These are phyloP conservation scores for Candida saitoana DNA, from an alignment of 805 yeast genomes.

Conservation along the genomic window DNA sequence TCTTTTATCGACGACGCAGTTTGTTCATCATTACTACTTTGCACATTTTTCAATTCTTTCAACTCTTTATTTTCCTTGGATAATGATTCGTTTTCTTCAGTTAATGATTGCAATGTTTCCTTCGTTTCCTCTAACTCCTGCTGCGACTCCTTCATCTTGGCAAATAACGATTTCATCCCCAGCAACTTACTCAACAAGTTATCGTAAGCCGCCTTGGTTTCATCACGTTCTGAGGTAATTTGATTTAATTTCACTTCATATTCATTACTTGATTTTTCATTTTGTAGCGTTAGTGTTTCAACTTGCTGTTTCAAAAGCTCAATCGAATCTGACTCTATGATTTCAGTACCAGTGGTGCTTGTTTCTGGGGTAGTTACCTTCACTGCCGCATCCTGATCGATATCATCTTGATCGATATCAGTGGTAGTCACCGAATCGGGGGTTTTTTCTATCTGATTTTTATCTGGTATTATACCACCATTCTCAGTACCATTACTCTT, in stretches of 20 bases:
- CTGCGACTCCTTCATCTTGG: constrained; percentile 69
- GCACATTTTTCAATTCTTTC: constrained; percentile 6
- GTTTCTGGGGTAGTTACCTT: not conserved
- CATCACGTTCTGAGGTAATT: constrained; percentile 46
- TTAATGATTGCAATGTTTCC: constrained; percentile 33
- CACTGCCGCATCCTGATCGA: not conserved
- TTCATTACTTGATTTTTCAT: not conserved
- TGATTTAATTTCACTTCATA: constrained; percentile 5
- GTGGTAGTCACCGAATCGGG: not conserved
- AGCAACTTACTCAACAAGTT: constrained; percentile 58
- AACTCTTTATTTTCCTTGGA: not conserved
- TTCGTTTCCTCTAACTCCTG: constrained; percentile 54
- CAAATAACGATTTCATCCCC: constrained; percentile 69
- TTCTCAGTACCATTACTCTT: not conserved
- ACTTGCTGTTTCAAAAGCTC: not conserved
- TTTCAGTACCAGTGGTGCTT: not conserved
- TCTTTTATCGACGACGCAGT: not conserved
- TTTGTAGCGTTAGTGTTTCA: not conserved
- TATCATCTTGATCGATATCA: not conserved
- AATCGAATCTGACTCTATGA: not conserved
- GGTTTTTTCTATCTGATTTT: not conserved
- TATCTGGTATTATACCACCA: not conserved
- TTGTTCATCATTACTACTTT: constrained; percentile 16
- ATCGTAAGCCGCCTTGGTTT: constrained; percentile 57
- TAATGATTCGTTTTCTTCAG: constrained; percentile 23